Evolutionary conservation across 2,329 filamentous ascomycete species (phyloP).

Genomic region (Xylariaceae sp.): DNA sequence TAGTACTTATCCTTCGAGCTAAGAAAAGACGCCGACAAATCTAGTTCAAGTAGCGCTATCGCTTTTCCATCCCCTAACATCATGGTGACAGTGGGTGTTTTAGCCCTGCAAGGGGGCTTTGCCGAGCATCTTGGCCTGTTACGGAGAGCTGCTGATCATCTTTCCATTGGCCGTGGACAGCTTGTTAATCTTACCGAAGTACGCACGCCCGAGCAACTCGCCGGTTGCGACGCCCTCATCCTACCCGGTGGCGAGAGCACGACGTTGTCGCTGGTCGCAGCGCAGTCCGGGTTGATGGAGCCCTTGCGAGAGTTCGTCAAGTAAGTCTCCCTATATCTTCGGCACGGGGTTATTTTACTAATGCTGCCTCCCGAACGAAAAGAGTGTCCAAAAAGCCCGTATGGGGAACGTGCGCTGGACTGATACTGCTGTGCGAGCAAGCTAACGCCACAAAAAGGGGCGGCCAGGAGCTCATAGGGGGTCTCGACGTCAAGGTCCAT

Average conservation of each 20-base stretch:
- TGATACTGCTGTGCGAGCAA: constrained; percentile 87
- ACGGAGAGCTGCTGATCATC: constrained; percentile 65
- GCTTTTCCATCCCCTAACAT: constrained; percentile 4
- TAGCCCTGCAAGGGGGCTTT: constrained; percentile 91
- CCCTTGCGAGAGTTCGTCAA: constrained; percentile 91
- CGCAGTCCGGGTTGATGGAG: constrained; percentile 80
- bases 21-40: background rate
- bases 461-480: constrained; percentile 92
- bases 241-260: constrained; percentile 96
- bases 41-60: background rate
- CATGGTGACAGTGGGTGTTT: constrained; percentile 63
- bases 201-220: constrained; percentile 74
- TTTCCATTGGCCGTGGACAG: constrained; percentile 41
- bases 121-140: constrained; percentile 84
- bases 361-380: background rate
- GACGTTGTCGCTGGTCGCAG: constrained; percentile 87
- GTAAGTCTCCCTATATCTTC: constrained; percentile 54
- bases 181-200: constrained; percentile 69
- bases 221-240: constrained; percentile 79
- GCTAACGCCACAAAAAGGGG: constrained; percentile 89
- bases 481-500: constrained; percentile 87
- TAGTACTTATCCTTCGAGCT: no score
- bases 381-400: constrained; percentile 80
- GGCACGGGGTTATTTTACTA: background rate
- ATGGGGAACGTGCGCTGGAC: constrained; percentile 95